These are phyloP conservation scores for Jaltomata sinuosa DNA, from an alignment of 257 asterid genomes.

Conservation along the genomic window DNA sequence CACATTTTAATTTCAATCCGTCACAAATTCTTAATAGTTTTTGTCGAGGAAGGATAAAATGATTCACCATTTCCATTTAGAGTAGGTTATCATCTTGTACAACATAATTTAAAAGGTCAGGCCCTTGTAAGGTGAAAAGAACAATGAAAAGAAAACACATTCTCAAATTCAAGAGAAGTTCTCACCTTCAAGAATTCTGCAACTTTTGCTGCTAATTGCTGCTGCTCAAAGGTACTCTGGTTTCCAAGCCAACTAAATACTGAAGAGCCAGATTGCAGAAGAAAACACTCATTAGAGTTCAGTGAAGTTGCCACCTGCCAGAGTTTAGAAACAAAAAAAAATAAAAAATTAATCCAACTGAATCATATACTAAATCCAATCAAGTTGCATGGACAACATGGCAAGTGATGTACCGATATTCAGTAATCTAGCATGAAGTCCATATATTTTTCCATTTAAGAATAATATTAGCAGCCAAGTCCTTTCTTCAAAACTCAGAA, in stretches of 20 bases:
- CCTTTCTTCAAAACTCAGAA: background rate
- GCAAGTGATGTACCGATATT: background rate
- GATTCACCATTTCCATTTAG: background rate
- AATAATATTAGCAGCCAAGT: background rate
- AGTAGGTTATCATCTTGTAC: background rate
- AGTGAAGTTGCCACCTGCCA: conserved; percentile 68
- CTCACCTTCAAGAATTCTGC: conserved; percentile 89
- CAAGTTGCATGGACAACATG: background rate
- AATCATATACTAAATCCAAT: background rate
- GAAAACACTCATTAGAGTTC: conserved; percentile 82
- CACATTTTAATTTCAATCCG: background rate
- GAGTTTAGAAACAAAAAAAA: background rate
- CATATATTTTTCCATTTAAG: background rate
- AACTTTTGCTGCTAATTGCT: conserved; percentile 60
- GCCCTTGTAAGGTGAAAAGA: background rate
- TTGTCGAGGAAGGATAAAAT: background rate
- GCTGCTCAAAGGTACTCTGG: conserved; percentile 85
- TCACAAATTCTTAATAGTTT: background rate
- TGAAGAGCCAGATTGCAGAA: conserved; percentile 81
- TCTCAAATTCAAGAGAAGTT: background rate
- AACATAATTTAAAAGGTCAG: background rate
- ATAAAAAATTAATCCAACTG: background rate
- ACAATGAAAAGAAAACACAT: background rate
- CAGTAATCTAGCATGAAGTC: background rate
- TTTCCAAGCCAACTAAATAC: conserved; percentile 85